Evolutionary conservation across 345 rosid species (phyloP), one percentile per base, ranked within the genome.

Genomic region (Heritiera littoralis): DNA sequence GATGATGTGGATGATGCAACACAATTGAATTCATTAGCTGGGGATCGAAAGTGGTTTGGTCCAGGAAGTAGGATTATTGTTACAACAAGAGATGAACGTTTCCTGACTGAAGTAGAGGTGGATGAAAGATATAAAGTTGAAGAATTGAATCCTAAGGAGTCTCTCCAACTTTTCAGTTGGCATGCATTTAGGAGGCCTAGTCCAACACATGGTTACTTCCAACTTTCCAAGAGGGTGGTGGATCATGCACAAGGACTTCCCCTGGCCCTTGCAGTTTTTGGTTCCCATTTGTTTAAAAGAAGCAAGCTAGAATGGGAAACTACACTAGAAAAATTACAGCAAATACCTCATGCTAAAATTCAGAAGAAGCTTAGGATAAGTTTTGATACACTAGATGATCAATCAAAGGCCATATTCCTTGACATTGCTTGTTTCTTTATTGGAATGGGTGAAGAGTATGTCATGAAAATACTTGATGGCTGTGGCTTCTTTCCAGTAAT

Each of bases 1-100:
- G 87, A 86, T 9, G 38, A 86, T 55, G 87, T 86, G 54, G 55
- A 76, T 75, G 72, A 68, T 54, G 66, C 59, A 10, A 54, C 30
- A 9, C 87, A 86, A 72, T 8, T 55, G 43, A 81, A 82, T 45
- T 59, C 43, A 13, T 55, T 82, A 23, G 6, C 30, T 23, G 78
- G 67, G 40, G 51, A 32, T 18, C 32, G 13, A n/a, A 28, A n/a
- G 7, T 52, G 23, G 51, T 66, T 8, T 0, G 41, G 45, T 30
- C 0, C 12, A 1, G 35, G 56, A 11, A 58, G 68, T 45, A 17
- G 45, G 56, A 28, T 70, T 18, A 59, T 78, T 6, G 1, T 80
- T 48, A 80, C 78, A 1, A 54, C 66, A 11, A 43, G 74, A 40
- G 74, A 80, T 43, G 55, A 43, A 54, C 32, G 2, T 3, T n/a